These are phyloP conservation scores for Pyricularia sp. DNA, from an alignment of 2,329 filamentous ascomycete genomes.

Conservation along the genomic window DNA sequence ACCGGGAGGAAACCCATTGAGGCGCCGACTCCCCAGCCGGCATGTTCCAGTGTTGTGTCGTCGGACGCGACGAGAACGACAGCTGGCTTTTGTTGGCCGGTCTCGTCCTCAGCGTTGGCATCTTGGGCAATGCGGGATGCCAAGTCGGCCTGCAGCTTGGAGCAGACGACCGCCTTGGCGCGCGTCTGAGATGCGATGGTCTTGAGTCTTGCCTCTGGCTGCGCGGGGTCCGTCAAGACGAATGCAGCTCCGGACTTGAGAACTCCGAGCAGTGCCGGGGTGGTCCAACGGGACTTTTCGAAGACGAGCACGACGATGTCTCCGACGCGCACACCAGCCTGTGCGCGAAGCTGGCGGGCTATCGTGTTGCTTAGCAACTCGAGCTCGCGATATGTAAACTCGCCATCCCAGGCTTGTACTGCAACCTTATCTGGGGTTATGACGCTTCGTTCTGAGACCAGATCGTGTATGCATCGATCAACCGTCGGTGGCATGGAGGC, in stretches of 20 bases:
- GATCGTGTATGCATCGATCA: constrained; percentile 34
- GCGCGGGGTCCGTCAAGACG: constrained; percentile 14
- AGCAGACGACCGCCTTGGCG: constrained; percentile 10
- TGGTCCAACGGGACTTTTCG: constrained; percentile 15
- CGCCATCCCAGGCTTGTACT: constrained; percentile 41
- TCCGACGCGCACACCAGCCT: constrained; percentile 26
- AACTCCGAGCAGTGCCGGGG: constrained; percentile 13
- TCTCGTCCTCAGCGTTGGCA: constrained; percentile 18
- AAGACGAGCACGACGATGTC: constrained; percentile 28
- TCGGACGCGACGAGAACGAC: constrained; percentile 2
- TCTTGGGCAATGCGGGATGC: constrained; percentile 6
- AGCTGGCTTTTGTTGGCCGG: neutral
- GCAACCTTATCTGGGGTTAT: constrained; percentile 28
- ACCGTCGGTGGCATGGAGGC: constrained; percentile 28
- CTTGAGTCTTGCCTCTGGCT: constrained; percentile 10
- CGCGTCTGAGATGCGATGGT: constrained; percentile 13
- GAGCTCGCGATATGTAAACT: constrained; percentile 34
- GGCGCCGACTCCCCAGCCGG: constrained; percentile 3
- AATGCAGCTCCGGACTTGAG: constrained; percentile 16
- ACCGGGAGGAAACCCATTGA: neutral
- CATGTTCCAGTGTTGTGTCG: neutral
- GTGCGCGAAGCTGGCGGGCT: constrained; percentile 25
- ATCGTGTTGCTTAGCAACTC: constrained; percentile 31
- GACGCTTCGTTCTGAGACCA: constrained; percentile 29
- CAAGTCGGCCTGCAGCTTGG: constrained; percentile 9